Evolutionary conservation across 306 rosid species (phyloP), one percentile per base, ranked within the genome.

Genomic region (Trifolium fragiferum): DNA sequence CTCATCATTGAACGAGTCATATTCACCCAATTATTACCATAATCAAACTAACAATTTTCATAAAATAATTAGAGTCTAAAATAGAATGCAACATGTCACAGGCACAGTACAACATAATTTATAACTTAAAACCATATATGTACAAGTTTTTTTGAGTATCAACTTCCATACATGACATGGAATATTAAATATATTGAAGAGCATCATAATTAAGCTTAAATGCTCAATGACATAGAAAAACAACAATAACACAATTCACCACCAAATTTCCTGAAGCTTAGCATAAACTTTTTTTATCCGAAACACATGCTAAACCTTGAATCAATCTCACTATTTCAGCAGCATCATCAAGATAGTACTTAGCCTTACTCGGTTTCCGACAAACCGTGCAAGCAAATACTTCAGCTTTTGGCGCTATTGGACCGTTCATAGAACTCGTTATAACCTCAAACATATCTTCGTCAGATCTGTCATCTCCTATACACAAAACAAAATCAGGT

Each of bases 381-480:
- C 86, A 81, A 10, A 75, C 78, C 0, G 86, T 83, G 66, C 83
- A 83, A 0, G 86, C 83, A 9, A 83, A 83, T 1, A 83, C 86
- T 21, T 83, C 86, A 0, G 83, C 81, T 4, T 38, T 59, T 0
- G 83, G 75, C 0, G 71, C 49, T 7, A 74, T 73, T 9, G 75
- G 79, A 60, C 75, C 66, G 1, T 14, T 50, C 76, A 73, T 70
- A 1, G 83, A 76, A 14, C 83, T 70, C 12, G 65, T 57, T 35
- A 83, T 78, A 9, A 75, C 83, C 78, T 89, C 95, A 6, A 93
- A 93, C 98, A 93, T 90, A 70, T 93, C 98, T 81, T 93, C 98
- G 1, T 90, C 97, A 0, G 98, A 93, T 68, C 95, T 82, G 83
- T 93, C 97, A 63, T 93, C 98, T 49, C 98, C 98, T 47, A 93